A percentile compares a stretch with the other conserved stretches of the same genome.
These are phyloP conservation scores for Phytophthora melonis DNA, from an alignment of 352 stramenopile genomes.

Conservation along the genomic window DNA sequence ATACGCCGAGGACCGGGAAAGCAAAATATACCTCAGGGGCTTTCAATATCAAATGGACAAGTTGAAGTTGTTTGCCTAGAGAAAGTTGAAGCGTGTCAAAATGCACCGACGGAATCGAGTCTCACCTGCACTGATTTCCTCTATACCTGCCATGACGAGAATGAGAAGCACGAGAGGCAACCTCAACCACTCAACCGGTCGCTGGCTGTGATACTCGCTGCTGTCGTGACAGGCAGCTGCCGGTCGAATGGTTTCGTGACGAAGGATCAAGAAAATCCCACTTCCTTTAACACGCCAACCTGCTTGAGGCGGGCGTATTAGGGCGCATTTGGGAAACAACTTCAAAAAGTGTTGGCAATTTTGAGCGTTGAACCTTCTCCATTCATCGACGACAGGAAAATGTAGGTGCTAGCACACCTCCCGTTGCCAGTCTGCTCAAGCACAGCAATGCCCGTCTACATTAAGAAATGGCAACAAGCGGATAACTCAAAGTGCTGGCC, in stretches of 20 bases:
- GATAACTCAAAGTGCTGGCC: too few relatives aligned
- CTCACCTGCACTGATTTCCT: background rate
- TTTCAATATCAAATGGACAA: constrained; percentile 2
- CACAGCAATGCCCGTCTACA: too few relatives aligned
- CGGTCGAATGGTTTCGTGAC: background rate
- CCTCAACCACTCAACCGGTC: background rate
- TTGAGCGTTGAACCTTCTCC: too few relatives aligned
- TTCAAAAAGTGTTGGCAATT: too few relatives aligned
- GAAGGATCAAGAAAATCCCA: constrained; percentile 1
- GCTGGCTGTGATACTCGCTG: background rate
- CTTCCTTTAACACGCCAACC: background rate
- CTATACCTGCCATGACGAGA: background rate
- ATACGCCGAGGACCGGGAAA: constrained; percentile 17
- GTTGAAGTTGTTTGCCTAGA: constrained; percentile 14
- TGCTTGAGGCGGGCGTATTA: background rate
- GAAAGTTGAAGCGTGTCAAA: constrained; percentile 7
- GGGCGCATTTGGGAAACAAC: too few relatives aligned
- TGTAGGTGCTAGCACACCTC: too few relatives aligned
- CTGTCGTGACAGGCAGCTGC: constrained; percentile 1
- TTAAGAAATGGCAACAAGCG: too few relatives aligned
- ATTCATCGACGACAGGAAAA: too few relatives aligned
- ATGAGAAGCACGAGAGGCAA: background rate
- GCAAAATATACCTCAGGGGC: constrained; percentile 9
- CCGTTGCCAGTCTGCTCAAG: too few relatives aligned
- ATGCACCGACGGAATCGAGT: background rate